These are phyloP conservation scores for Paramecium tetraurelia DNA, from an alignment of 73 alveolate species.

Conservation along the genomic window DNA sequence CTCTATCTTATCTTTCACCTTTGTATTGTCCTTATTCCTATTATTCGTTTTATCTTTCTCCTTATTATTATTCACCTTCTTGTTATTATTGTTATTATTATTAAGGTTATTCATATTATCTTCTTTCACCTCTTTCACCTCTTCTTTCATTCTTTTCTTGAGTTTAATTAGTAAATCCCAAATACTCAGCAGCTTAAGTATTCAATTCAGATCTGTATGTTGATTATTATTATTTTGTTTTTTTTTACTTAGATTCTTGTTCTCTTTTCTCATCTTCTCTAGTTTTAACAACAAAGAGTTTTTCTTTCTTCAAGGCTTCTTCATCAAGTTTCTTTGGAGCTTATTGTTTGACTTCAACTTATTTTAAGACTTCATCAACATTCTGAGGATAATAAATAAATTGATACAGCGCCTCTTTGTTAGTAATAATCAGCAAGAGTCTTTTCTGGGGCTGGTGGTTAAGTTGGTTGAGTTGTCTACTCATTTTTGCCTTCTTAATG, in stretches of 20 bases:
- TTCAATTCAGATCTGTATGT: background rate
- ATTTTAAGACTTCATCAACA: background rate
- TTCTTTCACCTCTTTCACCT: background rate
- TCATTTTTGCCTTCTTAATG: background rate
- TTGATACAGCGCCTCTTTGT: constrained; percentile 8
- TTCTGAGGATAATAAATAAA: background rate
- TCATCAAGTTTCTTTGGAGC: constrained; percentile 10
- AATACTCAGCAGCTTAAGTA: background rate
- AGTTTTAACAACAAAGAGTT: background rate
- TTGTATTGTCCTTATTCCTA: background rate
- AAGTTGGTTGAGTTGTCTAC: background rate
- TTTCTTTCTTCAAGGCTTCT: constrained; percentile 18
- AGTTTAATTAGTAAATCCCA: constrained; percentile 16
- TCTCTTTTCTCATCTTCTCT: constrained; percentile 40
- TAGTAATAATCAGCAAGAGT: constrained; percentile 37
- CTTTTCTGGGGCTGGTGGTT: background rate
- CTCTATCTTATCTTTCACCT: background rate
- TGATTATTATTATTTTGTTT: background rate
- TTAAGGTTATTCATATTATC: background rate
- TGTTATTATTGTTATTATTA: background rate
- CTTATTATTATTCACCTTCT: background rate
- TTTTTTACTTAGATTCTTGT: constrained; percentile 13
- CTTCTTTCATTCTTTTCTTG: background rate
- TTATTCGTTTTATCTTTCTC: background rate
- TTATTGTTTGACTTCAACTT: background rate